These are phyloP conservation scores for Colletotrichum sansevieriae DNA, from an alignment of 2,329 filamentous ascomycete species.

Conservation along the genomic window DNA sequence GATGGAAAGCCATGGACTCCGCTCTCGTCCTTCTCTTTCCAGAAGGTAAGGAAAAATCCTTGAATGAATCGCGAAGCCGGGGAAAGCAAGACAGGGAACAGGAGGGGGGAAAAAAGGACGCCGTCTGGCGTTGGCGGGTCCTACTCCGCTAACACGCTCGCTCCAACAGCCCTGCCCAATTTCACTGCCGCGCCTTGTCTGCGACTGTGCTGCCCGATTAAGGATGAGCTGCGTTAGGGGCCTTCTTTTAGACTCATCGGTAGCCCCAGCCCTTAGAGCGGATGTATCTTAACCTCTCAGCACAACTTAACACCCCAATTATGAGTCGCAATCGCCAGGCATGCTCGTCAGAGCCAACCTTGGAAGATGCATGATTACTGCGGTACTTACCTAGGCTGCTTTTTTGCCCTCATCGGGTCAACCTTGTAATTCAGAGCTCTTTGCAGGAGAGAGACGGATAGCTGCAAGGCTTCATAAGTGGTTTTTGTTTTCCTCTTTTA, in stretches of 20 bases:
- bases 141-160: constrained; percentile 2
- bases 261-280: constrained; percentile 28
- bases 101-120: no score
- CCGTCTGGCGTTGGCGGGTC: constrained; percentile 14
- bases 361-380: neutral
- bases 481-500: no score
- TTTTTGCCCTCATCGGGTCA: neutral
- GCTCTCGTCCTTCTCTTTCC: neutral
- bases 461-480: no score
- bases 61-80: no score
- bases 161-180: constrained; percentile 5
- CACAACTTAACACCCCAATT: constrained; percentile 36
- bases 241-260: constrained; percentile 1
- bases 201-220: constrained; percentile 19
- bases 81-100: no score
- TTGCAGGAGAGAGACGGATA: neutral
- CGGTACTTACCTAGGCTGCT: neutral
- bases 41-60: no score
- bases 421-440: neutral
- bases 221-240: constrained; percentile 18
- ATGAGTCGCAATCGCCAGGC: constrained; percentile 31
- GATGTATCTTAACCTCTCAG: constrained; percentile 25
- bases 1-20: neutral
- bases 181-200: neutral
- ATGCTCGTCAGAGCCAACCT: constrained; percentile 12